Evolutionary conservation across 495 filamentous ascomycete species (phyloP), one percentile per base, ranked within the genome.

Genomic region (Podospora pseudopauciseta): DNA sequence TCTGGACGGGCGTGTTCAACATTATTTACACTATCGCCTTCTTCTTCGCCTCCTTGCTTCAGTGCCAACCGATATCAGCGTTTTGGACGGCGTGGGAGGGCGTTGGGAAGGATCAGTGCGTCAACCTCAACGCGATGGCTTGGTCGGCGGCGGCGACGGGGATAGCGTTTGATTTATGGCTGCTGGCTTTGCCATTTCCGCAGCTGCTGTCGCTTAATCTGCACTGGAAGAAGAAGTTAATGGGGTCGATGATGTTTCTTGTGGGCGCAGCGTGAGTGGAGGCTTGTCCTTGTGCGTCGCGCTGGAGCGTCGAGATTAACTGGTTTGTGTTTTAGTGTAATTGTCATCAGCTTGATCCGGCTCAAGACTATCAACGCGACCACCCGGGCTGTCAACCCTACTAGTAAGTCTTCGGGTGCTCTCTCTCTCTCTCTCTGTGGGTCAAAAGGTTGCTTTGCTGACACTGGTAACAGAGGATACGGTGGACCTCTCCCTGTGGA

Each of bases 31-130:
- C 75, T 55, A 9, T 84, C 13, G 73, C 70, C 64, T 83, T 83
- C 63, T 61, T 78, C 28, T 58, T 82, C 11, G 72, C 72, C 26
- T 72, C 76, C 27, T 64, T 78, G 23, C 79, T 83, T 54, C 81
- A 84, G 70, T 86, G 83, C 72, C 63, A 53, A 6, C 84, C 83
- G 11, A 71, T 84, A 23, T 15, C 66, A 0, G 28, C 65, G 4
- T 75, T 74, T 57, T 79, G 77, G 77, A 44, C 49, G 11, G 60
- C 65, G 26, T 81, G 79, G 79, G 67, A 77, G 60, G 71, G 70
- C 9, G 63, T 65, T 2, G 54, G 69, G 0, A 1, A 68, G 20
- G 75, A 70, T 0, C 71, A 76, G 23, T 82, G 79, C 65, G 66
- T 75, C 11, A 73, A 80, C 60, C 63, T 71, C 28, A 74, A 73